These are phyloP conservation scores for Leccinum fallax DNA, from an alignment of 1,284 basidiomycete genomes.

Conservation along the genomic window DNA sequence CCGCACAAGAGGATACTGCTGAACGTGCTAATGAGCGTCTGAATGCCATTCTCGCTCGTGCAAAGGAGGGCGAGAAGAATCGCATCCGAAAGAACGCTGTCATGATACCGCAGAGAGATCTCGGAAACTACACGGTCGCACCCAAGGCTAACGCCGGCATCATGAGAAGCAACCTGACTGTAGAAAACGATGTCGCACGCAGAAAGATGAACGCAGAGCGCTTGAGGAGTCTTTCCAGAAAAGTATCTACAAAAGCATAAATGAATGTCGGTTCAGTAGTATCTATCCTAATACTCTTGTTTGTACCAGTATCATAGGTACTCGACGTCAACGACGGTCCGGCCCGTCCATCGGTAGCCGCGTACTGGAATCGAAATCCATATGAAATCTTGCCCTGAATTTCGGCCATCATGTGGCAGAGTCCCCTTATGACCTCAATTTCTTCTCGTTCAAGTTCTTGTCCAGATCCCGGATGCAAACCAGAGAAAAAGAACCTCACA, in stretches of 20 bases:
- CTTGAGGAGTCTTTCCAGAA: conserved; percentile 60
- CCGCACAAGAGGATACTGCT: conserved; percentile 40
- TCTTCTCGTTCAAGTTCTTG: neutral
- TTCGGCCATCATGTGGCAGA: neutral
- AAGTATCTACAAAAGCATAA: conserved; percentile 38
- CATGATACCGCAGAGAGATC: conserved; percentile 68
- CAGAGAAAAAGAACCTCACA: neutral
- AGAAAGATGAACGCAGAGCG: conserved; percentile 72
- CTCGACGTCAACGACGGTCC: too few species aligned
- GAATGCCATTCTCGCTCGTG: conserved; percentile 70
- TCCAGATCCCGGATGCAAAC: neutral
- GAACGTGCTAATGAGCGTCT: conserved; percentile 55
- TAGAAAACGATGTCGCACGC: conserved; percentile 70
- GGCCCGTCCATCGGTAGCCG: neutral
- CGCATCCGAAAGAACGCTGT: conserved; percentile 76
- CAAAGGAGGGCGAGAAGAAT: conserved; percentile 66
- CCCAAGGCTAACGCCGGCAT: conserved; percentile 58
- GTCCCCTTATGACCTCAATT: neutral
- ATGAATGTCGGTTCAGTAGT: neutral
- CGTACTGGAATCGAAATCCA: neutral
- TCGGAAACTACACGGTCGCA: conserved; percentile 76
- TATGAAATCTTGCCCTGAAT: neutral
- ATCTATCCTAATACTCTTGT: neutral
- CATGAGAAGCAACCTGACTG: conserved; percentile 45
- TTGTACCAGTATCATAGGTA: conserved; percentile 3